Evolutionary conservation across 2,329 filamentous ascomycete species (phyloP).

Genomic region (Fusarium hainanense): DNA sequence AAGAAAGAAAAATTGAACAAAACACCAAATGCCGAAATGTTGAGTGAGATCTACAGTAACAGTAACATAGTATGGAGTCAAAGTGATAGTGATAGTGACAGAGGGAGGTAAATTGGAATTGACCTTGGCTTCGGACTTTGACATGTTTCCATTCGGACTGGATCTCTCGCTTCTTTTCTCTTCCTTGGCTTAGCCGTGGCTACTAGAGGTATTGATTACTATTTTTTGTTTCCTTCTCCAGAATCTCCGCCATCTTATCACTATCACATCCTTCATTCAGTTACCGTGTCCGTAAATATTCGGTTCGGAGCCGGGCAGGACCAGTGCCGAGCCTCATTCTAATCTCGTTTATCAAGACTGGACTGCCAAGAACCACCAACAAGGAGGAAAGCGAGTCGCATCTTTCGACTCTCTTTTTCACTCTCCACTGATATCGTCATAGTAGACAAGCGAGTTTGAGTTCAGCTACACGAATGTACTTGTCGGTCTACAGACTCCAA

Average conservation of each 20-base stretch:
- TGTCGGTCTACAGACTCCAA: neutral
- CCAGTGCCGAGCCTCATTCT: slow-evolving; percentile 9
- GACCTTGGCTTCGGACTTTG: neutral
- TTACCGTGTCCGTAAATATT: slow-evolving; percentile 27
- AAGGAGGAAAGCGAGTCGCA: slow-evolving; percentile 16
- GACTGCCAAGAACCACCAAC: slow-evolving; percentile 13
- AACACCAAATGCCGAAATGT: slow-evolving; percentile 1
- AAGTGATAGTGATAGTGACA: neutral
- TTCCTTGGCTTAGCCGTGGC: neutral
- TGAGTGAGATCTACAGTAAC: neutral
- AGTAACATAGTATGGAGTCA: no score
- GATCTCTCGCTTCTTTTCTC: slow-evolving; percentile 2
- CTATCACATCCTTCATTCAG: neutral
- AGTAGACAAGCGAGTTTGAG: neutral
- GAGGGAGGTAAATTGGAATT: slow-evolving; percentile 26
- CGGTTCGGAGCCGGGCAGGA: slow-evolving; percentile 25
- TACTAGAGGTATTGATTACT: neutral
- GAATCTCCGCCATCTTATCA: neutral
- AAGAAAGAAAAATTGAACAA: neutral
- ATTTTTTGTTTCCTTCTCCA: slow-evolving; percentile 1
- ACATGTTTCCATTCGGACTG: slow-evolving; percentile 11
- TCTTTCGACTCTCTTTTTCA: slow-evolving; percentile 1
- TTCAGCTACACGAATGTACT: slow-evolving; percentile 10
- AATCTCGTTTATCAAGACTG: slow-evolving; percentile 31
- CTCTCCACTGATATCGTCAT: slow-evolving; percentile 33